Base-by-base conservation (phyloP, 495 filamentous ascomycete species). In the Evernia prunastri region DNA sequence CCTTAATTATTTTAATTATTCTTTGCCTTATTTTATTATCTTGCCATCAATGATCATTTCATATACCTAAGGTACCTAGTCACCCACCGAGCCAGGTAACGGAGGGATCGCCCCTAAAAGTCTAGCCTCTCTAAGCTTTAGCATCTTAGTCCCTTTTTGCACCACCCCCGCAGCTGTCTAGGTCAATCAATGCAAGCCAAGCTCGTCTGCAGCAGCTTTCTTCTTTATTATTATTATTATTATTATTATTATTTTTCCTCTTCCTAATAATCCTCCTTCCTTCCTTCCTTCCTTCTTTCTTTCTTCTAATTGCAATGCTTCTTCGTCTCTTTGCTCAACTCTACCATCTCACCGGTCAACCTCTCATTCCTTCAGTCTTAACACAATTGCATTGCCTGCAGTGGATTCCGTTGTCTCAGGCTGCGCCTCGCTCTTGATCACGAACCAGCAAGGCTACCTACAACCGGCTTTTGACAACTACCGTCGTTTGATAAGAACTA, bases 371-470 rank as follows among this genome's bases (percentile, higher is more conserved):
- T 17, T 53, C 27, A 0, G 47, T 51, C 49, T 4, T 0, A 53
- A 13, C 49, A 62, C 33, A 49, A 56, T 54, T 62, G n/a, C 23
- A 39, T 39, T 20, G 60, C 37, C 5, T 8, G 23, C 9, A 40
- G 18, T 27, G 43, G 3, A 17, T 62, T 18, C n/a, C 37, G 37
- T 37, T 35, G 51, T 51, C 49, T 53, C 49, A 54, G 60, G 10
- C 51, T 63, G 23, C 51, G 51, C 60, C 49, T 56, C 54, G 51
- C 35, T 54, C 36, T 54, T 51, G 23, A 63, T 23, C 53, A 56
- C 20, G 37, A 53, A 17, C 42, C 37, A 56, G 37, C 37, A 40
- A 56, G 49, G 54, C 31, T 54, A 56, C 36, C 40, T 36, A 40
- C 51, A 3, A 63, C 18, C 36, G 31, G 15, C 35, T 57, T 58